Percentiles rank a stretch among this genome's conserved stretches.
phyloP scores from a whole-genome alignment of 352 stramenopile species.

The Phytophthora sp. region DNA sequence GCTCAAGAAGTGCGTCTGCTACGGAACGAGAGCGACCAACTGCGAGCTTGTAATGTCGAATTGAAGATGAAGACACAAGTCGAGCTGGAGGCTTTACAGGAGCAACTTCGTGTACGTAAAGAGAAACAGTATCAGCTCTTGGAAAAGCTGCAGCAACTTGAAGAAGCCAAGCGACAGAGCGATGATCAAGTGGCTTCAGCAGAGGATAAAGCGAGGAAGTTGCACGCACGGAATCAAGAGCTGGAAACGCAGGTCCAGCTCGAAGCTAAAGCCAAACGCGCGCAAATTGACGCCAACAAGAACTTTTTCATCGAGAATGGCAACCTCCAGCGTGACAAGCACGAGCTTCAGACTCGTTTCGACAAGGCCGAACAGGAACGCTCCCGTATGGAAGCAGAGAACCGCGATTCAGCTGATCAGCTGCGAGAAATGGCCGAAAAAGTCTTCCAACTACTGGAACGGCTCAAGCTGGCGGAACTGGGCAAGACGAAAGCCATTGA shows the following conservation, averaged over 20 bases:
- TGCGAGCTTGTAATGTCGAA: constrained; percentile 93
- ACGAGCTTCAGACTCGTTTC: constrained; percentile 83
- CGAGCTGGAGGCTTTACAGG: constrained; percentile 95
- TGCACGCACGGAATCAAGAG: constrained; percentile 91
- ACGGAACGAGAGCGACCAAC: constrained; percentile 88
- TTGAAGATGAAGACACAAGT: constrained; percentile 95
- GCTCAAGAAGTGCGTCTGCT: constrained; percentile 95
- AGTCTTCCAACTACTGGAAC: constrained; percentile 95
- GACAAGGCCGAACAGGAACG: constrained; percentile 93
- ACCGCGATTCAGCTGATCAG: constrained; percentile 94
- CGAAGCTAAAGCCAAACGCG: constrained; percentile 92
- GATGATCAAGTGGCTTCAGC: constrained; percentile 91
- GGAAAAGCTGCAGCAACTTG: constrained; percentile 95
- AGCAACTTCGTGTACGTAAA: constrained; percentile 96
- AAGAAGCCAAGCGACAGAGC: constrained; percentile 92
- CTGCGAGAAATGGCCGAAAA: constrained; percentile 98
- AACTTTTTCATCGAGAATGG: constrained; percentile 90
- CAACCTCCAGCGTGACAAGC: constrained; percentile 75
- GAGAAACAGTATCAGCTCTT: constrained; percentile 98
- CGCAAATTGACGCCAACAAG: constrained; percentile 93
- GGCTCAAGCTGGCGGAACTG: constrained; percentile 95
- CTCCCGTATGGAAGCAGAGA: constrained; percentile 95
- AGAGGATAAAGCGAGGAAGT: constrained; percentile 91
- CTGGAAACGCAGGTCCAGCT: constrained; percentile 95
- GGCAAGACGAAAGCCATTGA: constrained; percentile 97